Evolutionary conservation across 2,329 filamentous ascomycete genomes (phyloP), one percentile per base, ranked within the genome.

Genomic region (Westerdykella aurantiaca): DNA sequence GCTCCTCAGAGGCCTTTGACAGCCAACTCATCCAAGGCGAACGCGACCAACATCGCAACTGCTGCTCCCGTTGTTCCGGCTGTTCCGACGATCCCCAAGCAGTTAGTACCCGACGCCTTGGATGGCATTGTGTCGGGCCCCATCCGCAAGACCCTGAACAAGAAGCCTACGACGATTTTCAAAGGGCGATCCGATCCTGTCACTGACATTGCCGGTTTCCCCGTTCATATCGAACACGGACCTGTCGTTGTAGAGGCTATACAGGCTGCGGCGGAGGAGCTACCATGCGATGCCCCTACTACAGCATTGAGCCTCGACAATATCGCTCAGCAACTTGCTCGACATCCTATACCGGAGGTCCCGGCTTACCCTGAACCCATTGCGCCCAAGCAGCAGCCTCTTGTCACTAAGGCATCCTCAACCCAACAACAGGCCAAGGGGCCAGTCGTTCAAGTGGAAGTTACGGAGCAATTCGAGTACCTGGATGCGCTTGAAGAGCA

Each of bases 1-100:
- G 81, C 81, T n/a, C 78, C 80, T n/a, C 80, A 85, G 56, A 75
- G 81, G 46, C 77, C 78, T 22, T 55, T 77, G 35, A 40, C 52
- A 38, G 34, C 50, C 4, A 35, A 14, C n/a, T 11, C 14, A 2
- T 41, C 52, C 10, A 64, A 61, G 46, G 31, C 46, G 10, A 59
- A 56, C 46, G 41, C 41, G 14, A 42, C 53, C 10, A 52, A 47
- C 40, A 14, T 42, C 23, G 13, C 33, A 14, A 51, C 34, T 37
- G 22, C 41, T 16, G 56, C 54, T 13, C 45, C 55, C 13, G 46
- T 47, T 16, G 56, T 54, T 13, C 45, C 55, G n/a, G 46, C 47
- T 16, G 38, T 53, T 12, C 37, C 57, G 25, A 9, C 25, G 25
- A 29, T 29, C 25, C 25, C 25, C 25, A 65, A 61, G 43, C 56